Evolutionary conservation across 108 stramenopile species (phyloP).

Genomic region (Nitzschia putrida): DNA sequence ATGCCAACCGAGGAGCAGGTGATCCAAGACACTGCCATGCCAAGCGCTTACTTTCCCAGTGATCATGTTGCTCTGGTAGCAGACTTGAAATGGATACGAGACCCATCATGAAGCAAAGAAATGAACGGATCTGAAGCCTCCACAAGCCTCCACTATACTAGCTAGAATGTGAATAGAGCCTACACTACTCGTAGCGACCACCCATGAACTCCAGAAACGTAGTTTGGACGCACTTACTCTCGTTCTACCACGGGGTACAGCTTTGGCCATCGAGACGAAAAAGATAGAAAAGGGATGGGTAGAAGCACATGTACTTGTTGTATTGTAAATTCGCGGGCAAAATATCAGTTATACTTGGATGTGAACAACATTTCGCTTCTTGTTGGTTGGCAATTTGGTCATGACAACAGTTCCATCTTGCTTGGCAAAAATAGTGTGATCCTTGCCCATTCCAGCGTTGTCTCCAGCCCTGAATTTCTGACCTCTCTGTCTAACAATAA

Average conservation of each 20-base stretch:
- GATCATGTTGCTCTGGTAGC: constrained; percentile 66
- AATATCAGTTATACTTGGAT: constrained; percentile 20
- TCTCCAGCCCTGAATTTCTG: constrained; percentile 86
- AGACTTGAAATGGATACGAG: constrained; percentile 38
- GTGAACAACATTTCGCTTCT: constrained; percentile 77
- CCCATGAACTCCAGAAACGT: no score
- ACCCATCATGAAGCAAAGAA: background rate
- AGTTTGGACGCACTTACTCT: background rate
- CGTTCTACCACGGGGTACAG: no score
- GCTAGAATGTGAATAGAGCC: no score
- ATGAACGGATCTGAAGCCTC: background rate
- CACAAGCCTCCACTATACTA: no score
- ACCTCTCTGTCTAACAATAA: constrained; percentile 96
- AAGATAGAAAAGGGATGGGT: no score
- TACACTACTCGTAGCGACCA: no score
- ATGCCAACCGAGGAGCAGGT: constrained; percentile 51
- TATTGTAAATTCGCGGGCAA: background rate
- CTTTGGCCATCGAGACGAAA: no score
- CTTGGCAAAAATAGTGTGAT: constrained; percentile 94
- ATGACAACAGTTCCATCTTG: constrained; percentile 77
- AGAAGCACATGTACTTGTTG: no score
- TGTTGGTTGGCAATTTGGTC: constrained; percentile 62
- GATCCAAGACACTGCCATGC: constrained; percentile 55
- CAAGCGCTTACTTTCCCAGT: constrained; percentile 56
- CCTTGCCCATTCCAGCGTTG: constrained; percentile 91